A percentile compares a stretch with the other conserved stretches of the same genome.
Conservation (phyloP, 176 grass and related monocot species). For the Juncus effusus region DNA sequence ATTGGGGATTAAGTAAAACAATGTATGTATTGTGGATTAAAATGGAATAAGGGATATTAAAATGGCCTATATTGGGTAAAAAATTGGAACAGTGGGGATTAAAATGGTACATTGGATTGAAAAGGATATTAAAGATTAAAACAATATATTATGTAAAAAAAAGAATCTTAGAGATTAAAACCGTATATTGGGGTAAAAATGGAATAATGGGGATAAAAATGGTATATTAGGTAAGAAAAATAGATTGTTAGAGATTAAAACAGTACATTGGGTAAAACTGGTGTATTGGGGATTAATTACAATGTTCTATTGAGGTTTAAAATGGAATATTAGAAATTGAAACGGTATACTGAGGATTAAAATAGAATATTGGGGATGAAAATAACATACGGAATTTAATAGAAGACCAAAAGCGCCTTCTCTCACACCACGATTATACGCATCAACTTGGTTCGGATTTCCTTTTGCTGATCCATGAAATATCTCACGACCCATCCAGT, state of each 20-base stretch:
- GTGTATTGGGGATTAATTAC: no score
- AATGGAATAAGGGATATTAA: background rate
- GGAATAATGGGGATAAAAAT: background rate
- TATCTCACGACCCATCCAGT: slow-evolving; percentile 98
- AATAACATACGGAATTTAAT: slow-evolving; percentile 65
- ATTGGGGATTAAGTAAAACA: background rate
- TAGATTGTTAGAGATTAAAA: background rate
- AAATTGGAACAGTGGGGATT: background rate
- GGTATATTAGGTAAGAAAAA: slow-evolving; percentile 14
- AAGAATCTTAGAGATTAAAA: background rate
- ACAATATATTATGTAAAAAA: background rate
- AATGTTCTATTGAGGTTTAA: background rate
- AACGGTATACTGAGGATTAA: background rate
- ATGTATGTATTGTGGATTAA: background rate
- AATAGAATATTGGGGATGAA: background rate
- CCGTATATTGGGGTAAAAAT: background rate
- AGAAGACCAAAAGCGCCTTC: slow-evolving; percentile 72
- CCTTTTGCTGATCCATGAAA: slow-evolving; percentile 85
- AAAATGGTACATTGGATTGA: slow-evolving; percentile 60
- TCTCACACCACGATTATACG: slow-evolving; percentile 67
- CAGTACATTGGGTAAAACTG: background rate
- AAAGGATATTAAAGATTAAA: slow-evolving; percentile 49
- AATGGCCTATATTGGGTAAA: slow-evolving; percentile 19
- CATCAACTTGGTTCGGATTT: slow-evolving; percentile 23
- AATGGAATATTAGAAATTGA: background rate